phyloP scores from a whole-genome alignment of 805 yeast genomes.

The Cephaloascus albidus region DNA sequence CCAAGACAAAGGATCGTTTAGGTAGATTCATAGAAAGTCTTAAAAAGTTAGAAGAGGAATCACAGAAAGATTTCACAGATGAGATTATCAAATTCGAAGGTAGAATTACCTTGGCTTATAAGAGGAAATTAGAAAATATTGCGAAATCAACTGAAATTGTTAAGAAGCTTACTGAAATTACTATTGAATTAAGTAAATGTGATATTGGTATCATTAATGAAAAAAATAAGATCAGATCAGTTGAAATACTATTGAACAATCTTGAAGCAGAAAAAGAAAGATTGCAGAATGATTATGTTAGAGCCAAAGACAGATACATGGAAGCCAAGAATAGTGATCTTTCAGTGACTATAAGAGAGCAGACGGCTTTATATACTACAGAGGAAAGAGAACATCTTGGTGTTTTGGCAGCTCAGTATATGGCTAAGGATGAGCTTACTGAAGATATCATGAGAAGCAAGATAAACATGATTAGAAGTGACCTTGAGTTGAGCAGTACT shows the following conservation, averaged over 20 bases:
- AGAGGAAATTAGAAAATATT: not conserved
- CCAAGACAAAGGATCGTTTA: constrained; percentile 13
- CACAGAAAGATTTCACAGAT: constrained; percentile 30
- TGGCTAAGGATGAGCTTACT: constrained; percentile 23
- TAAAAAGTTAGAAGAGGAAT: constrained; percentile 21
- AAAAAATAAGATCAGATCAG: not conserved
- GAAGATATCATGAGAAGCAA: constrained; percentile 25
- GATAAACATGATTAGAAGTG: constrained; percentile 38
- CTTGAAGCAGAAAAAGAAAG: constrained; percentile 15
- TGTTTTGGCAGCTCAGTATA: constrained; percentile 26
- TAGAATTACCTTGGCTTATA: constrained; percentile 13
- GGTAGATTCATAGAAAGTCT: constrained; percentile 18
- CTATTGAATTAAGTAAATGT: not conserved
- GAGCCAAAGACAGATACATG: constrained; percentile 22
- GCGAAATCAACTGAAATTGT: not conserved
- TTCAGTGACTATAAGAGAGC: constrained; percentile 21
- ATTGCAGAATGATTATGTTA: constrained; percentile 20
- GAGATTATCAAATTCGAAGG: constrained; percentile 23
- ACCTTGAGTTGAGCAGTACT: constrained; percentile 20
- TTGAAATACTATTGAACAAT: constrained; percentile 11
- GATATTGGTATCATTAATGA: not conserved
- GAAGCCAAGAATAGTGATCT: constrained; percentile 31
- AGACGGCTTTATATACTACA: constrained; percentile 9
- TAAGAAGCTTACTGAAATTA: not conserved
- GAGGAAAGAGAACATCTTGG: constrained; percentile 15